Evolutionary conservation across 2,329 filamentous ascomycete species (phyloP).

Genomic region (Sarocladium kiliense): DNA sequence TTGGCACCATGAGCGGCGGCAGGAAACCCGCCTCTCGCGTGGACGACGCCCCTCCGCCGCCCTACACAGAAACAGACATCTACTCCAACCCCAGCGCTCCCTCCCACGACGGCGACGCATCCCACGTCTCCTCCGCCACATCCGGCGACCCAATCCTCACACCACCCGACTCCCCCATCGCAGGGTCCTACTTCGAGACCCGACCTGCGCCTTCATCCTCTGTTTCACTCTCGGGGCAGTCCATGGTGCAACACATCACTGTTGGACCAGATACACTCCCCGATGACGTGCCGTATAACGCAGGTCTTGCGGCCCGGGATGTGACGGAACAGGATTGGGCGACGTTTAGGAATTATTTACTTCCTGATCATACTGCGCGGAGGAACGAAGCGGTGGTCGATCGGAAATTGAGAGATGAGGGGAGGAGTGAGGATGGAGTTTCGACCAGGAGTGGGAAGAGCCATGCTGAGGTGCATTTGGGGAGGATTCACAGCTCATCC

Average conservation of each 20-base stretch:
- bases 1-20: background rate
- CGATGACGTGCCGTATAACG: conserved; percentile 38
- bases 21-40: background rate
- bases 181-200: conserved; percentile 17
- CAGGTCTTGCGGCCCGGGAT: conserved; percentile 22
- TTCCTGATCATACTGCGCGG: conserved; percentile 41
- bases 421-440: conserved; percentile 16
- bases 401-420: conserved; percentile 42
- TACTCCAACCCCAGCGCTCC: conserved; percentile 19
- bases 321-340: conserved; percentile 51
- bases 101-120: conserved; percentile 22
- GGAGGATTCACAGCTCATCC: conserved; percentile 24
- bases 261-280: conserved; percentile 31
- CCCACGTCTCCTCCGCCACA: conserved; percentile 33
- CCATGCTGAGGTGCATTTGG: conserved; percentile 37
- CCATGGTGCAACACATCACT: conserved; percentile 27
- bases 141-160: conserved; percentile 44
- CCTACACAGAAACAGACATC: conserved; percentile 4
- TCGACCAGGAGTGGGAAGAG: conserved; percentile 18
- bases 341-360: conserved; percentile 52
- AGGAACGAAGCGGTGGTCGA: conserved; percentile 35
- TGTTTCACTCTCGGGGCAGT: conserved; percentile 28
- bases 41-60: background rate
- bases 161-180: conserved; percentile 43
- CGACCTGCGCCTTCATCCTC: conserved; percentile 28